Base-by-base conservation (phyloP, 352 stramenopile genomes). In the Pythium vanterpoolii region DNA sequence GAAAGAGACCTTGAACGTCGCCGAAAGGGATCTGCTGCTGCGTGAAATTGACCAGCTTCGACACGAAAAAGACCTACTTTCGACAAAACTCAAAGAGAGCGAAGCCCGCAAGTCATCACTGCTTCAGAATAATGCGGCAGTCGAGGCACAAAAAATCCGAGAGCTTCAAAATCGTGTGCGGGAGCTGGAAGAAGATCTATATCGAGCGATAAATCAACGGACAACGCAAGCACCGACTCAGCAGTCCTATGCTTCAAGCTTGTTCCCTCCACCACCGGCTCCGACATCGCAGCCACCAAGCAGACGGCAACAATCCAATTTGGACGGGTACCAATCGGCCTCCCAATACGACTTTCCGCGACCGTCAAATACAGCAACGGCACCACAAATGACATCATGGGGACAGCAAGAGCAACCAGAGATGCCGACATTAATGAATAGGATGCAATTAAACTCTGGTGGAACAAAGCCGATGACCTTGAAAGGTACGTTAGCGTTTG, bases 1-100 rank as follows among this genome's bases (percentile, higher is more conserved):
- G 2, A 75, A 76, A 45, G 68, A 79, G 19, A 69, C 60, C 1
- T 48, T 64, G 4, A 54, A 61, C 19, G 66, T 56, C 18, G 54
- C 60, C 4, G 65, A 77, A 28, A 74, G 69, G 16, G 66, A 77
- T 23, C 52, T 62, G 6, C 48, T 77, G 44, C n/a, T 78, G n/a
- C 70, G 68, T 13, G 65, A 77, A 14, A 71, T 74, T 28, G 68
- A 74, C 4, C 62, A 71, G 56, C 45, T 76, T 4, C 64, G 61
- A 3, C 60, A 53, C 11, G 66, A 69, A 18, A 81, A 76, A 46
- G 65, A 73, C 5, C 61, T 69, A 34, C 51, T 79, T 5, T 13
- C 24, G 13, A 34, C 58, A 8, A 73, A 73, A 50, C 19, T 76
- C 19, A 74, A 67, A 57, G 60, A 68, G 3, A 26, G 59, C 1